Evolutionary conservation across 495 filamentous ascomycete genomes (phyloP), one percentile per base, ranked within the genome.

Genomic region (Xylaria sp.): DNA sequence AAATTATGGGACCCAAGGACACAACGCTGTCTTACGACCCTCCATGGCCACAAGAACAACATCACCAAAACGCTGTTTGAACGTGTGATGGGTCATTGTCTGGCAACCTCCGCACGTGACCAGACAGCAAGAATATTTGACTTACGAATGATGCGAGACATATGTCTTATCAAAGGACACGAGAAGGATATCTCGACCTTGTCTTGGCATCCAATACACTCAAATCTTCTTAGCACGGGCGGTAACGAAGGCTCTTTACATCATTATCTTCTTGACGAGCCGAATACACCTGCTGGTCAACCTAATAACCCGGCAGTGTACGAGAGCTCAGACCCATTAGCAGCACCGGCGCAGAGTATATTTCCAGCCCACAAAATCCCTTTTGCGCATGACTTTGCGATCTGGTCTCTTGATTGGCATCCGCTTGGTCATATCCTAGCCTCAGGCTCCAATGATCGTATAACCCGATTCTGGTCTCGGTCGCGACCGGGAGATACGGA

Each of bases 321-420:
- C 79, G 93, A 97, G 77, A 92, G 86, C 71, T 84, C 90, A 3
- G 93, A 97, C 77, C 93, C 93, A 24, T 78, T 87, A 35, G 91
- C 89, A 61, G 90, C 93, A 1, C 91, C 93, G 0, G 88, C 94
- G 4, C 94, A 97, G 78, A 89, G 93, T 41, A 93, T 99, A 64
- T 91, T 93, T 73, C 96, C 96, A 8, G 93, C 94, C 1, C 95
- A 97, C 81, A 88, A 88, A 72, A 79, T 97, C 58, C 88, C 91
- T 44, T 94, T 91, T 70, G 96, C 96, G 1, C 96, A 99, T 75
- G 93, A 95, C 48, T 95, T 93, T 73, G 91, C 94, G 12, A 95
- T 99, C 68, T 99, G 96, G 96, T 95, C 94, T 5, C 85, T 99
- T 29, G 94, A 97, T 83, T 99, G 96, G 93, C 96, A 99, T 76